Percentiles rank a stretch among this genome's conserved stretches.
Conservation (phyloP, 2,329 filamentous ascomycete genomes). For the Microsporum canis region DNA sequence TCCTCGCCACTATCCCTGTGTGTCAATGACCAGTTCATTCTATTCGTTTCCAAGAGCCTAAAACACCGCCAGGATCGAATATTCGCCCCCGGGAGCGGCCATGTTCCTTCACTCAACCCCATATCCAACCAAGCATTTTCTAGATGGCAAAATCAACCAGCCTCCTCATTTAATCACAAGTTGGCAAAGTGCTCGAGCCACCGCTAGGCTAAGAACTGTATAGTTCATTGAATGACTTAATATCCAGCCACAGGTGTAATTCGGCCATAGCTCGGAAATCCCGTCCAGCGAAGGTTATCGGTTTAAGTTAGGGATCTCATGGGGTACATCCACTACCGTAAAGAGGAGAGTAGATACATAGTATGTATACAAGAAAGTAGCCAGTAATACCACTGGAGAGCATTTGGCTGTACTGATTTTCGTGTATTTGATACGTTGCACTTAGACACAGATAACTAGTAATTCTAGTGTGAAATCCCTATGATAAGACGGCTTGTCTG, state of each 20-base stretch:
- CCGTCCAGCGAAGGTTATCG: neutral
- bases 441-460: too few species aligned
- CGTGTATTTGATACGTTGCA: neutral
- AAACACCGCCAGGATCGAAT: neutral
- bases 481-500: too few species aligned
- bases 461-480: too few species aligned
- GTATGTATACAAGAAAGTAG: too few species aligned
- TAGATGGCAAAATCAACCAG: neutral
- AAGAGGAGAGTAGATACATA: neutral
- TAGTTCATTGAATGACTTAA: neutral
- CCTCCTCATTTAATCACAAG: neutral
- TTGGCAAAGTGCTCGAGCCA: neutral
- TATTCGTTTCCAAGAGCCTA: neutral
- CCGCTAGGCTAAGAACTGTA: neutral
- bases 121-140: neutral
- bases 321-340: neutral
- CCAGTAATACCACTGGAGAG: neutral
- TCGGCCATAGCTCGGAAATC: neutral
- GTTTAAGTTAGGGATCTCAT: neutral
- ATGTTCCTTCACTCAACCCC: neutral
- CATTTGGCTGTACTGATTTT: neutral
- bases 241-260: neutral
- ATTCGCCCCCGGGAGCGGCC: neutral
- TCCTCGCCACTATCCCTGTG: neutral
- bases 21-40: neutral